These are phyloP conservation scores for Solanum hybrid DNA, from an alignment of 305 asterid genomes.

Conservation along the genomic window DNA sequence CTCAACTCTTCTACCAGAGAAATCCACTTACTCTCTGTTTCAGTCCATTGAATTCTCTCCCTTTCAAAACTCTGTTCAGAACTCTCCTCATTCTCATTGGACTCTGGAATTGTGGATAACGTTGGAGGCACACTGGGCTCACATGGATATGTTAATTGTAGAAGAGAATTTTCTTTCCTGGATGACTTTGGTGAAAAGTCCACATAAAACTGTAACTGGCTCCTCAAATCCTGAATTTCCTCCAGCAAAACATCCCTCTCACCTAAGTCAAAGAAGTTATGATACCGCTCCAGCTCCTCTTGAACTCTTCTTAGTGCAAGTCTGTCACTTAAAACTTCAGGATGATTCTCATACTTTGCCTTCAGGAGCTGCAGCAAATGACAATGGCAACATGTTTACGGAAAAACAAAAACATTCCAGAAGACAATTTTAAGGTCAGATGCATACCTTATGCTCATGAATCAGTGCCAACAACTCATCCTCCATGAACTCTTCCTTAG, in stretches of 20 bases:
- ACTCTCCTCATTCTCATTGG: slow-evolving; percentile 35
- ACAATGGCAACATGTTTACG: slow-evolving; percentile 10
- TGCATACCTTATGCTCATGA: slow-evolving; percentile 74
- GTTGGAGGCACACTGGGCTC: slow-evolving; percentile 35
- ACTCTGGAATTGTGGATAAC: slow-evolving; percentile 35
- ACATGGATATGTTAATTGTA: slow-evolving; percentile 55
- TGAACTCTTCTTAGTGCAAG: slow-evolving; percentile 70
- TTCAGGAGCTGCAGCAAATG: slow-evolving; percentile 58
- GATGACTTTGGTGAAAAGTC: slow-evolving; percentile 56
- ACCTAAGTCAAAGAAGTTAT: slow-evolving; percentile 84
- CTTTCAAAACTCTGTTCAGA: slow-evolving; percentile 58
- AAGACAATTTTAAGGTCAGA: background rate
- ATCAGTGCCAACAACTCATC: slow-evolving; percentile 65
- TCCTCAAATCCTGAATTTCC: slow-evolving; percentile 78
- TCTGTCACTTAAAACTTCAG: slow-evolving; percentile 71
- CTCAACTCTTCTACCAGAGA: slow-evolving; percentile 75
- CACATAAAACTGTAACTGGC: slow-evolving; percentile 70
- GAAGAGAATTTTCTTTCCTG: slow-evolving; percentile 46
- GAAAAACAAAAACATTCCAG: slow-evolving; percentile 3
- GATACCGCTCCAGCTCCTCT: slow-evolving; percentile 77
- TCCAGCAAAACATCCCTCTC: slow-evolving; percentile 92
- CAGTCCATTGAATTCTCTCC: slow-evolving; percentile 81
- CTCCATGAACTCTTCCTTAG: slow-evolving; percentile 83
- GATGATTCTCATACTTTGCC: slow-evolving; percentile 83
- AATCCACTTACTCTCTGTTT: slow-evolving; percentile 90